These are phyloP conservation scores for Lactarius deliciosus DNA, from an alignment of 768 basidiomycete genomes.

Conservation along the genomic window DNA sequence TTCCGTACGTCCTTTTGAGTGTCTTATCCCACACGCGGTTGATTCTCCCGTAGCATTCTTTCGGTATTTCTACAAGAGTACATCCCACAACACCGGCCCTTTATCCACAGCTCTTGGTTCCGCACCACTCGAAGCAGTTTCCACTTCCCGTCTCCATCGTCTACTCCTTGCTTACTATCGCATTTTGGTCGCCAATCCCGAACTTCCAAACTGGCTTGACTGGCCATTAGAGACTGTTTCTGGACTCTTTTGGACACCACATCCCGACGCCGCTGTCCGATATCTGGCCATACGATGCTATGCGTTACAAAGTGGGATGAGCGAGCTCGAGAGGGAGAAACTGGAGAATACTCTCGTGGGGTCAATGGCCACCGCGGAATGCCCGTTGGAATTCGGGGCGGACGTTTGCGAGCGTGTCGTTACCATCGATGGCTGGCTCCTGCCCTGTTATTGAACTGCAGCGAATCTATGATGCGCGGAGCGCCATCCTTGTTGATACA, in stretches of 20 bases:
- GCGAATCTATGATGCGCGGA: constrained; percentile 54
- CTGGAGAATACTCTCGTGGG: constrained; percentile 65
- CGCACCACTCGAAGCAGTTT: constrained; percentile 36
- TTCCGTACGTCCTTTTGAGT: constrained; percentile 50
- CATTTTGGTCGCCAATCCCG: constrained; percentile 69
- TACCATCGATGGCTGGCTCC: constrained; percentile 75
- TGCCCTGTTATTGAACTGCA: constrained; percentile 71
- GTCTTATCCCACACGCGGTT: constrained; percentile 22
- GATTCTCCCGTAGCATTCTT: constrained; percentile 47
- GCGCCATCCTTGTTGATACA: constrained; percentile 42
- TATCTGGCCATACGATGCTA: constrained; percentile 78
- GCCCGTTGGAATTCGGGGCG: constrained; percentile 55
- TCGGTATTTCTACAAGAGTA: constrained; percentile 48
- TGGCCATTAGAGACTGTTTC: constrained; percentile 57
- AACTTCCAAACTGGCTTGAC: constrained; percentile 56
- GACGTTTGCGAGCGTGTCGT: constrained; percentile 47
- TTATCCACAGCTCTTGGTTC: constrained; percentile 43
- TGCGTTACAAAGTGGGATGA: constrained; percentile 72
- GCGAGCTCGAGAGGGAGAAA: constrained; percentile 68
- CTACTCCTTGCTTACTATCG: constrained; percentile 81
- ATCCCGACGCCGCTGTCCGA: constrained; percentile 62
- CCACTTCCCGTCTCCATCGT: constrained; percentile 56
- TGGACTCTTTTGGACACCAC: constrained; percentile 46
- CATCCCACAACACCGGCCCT: constrained; percentile 50
- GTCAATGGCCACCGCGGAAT: constrained; percentile 57